Evolutionary conservation across 371 early-diverging fungal genomes (phyloP), one percentile per base, ranked within the genome.

Genomic region (Syncephalastrum sp.): DNA sequence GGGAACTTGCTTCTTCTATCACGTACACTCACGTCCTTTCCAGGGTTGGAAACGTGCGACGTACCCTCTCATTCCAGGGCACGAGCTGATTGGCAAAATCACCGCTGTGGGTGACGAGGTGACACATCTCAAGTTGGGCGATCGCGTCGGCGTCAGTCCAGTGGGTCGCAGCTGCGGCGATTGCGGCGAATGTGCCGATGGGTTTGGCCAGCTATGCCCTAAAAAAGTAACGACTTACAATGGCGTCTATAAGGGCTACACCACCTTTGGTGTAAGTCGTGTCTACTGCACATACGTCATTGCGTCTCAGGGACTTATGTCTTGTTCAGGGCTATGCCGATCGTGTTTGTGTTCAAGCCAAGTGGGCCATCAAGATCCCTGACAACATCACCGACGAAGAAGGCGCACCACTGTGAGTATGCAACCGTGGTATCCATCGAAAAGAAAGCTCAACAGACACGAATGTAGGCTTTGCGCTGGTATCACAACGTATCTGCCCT

Each of bases 91-190:
- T 56, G 90, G 90, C 33, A 72, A 63, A 44, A 75, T 90, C 8
- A 74, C 82, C n/a, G 75, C 77, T 5, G 65, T 71, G 16, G 90
- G 90, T 15, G 58, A 53, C 3, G 46, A 63, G 24, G 84, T 84
- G 2, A 65, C 60, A 1, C 50, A 79, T 12, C 55, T 84, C 29
- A 49, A 70, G 19, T 57, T 91, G 19, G 93, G 89, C 19, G 85
- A 90, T 54, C 54, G 82, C 14, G 94, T 91, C 25, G 93, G 93
- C 27, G 86, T 86, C 4, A 85, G 89, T 42, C 84, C 85, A 29
- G 77, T 85, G 54, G 72, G 71, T 17, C 53, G 70, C 23, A 64
- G 68, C 14, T 77, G 77, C 21, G 69, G 69, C 14, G 53, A 59
- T 3, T 82, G 81, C 55, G 53, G 51, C 1, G 57, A 72, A 6